phyloP scores from a whole-genome alignment of 2,329 filamentous ascomycete genomes.

The Colletotrichum navitas region DNA sequence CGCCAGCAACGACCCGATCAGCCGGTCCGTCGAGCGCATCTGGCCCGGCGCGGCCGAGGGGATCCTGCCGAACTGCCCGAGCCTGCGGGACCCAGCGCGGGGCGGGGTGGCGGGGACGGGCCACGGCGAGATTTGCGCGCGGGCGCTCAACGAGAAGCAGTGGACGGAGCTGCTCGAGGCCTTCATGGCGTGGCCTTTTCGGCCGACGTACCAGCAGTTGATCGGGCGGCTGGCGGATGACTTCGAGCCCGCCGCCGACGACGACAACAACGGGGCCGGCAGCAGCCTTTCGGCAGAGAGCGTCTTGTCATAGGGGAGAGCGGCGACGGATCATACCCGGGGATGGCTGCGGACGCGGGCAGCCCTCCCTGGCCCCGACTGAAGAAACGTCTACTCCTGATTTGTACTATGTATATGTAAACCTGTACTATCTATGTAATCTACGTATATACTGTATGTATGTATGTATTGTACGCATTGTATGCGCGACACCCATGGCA shows the following conservation, averaged over 20 bases:
- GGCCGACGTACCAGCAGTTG: slow-evolving; percentile 62
- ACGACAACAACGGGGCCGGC: neutral
- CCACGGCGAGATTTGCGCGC: slow-evolving; percentile 57
- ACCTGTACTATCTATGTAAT: neutral
- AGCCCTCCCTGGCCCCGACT: neutral
- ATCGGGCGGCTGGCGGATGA: slow-evolving; percentile 56
- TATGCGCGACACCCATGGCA: neutral
- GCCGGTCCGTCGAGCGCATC: slow-evolving; percentile 62
- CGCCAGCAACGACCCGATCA: slow-evolving; percentile 52
- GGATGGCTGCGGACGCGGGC: neutral
- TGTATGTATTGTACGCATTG: neutral
- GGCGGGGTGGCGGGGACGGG: slow-evolving; percentile 61
- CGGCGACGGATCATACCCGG: neutral
- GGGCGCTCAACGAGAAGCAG: slow-evolving; percentile 66
- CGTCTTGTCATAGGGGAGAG: neutral
- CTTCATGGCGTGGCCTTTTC: slow-evolving; percentile 76
- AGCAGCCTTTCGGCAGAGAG: slow-evolving; percentile 26
- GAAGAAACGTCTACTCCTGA: neutral
- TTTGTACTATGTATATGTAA: neutral
- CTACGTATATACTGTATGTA: neutral
- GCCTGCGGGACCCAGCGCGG: slow-evolving; percentile 59
- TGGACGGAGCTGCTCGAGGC: slow-evolving; percentile 69
- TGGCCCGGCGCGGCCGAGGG: slow-evolving; percentile 71
- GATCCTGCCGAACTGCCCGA: slow-evolving; percentile 62
- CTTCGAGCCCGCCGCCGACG: slow-evolving; percentile 28